Base-by-base conservation (phyloP, 2,329 filamentous ascomycete genomes). In the Neophaeococcomyces mojaviensis region DNA sequence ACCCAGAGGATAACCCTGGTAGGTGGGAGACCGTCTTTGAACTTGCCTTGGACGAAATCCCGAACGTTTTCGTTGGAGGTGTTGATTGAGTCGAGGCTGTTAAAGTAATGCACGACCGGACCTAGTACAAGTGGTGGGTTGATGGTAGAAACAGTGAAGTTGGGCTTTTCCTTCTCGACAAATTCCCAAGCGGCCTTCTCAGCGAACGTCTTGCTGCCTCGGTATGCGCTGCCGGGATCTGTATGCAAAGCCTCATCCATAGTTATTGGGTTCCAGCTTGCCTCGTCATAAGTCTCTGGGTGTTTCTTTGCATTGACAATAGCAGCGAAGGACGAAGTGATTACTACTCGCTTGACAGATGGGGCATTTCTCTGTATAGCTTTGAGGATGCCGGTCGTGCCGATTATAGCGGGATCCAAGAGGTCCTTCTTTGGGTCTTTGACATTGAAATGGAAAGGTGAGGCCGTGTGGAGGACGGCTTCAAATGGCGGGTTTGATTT, bases 371-470 rank as follows among this genome's bases (percentile, higher is more conserved):
- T 73, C 61, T 80, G 80, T 61, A 81, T 74, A 1, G 76, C 74
- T 53, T 76, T 78, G 50, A 82, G 61, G 42, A 82, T 77, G 10
- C 78, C 78, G 0, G 74, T 79, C 0, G 79, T 82, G 44, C 79
- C 79, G 54, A 80, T 79, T 50, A 82, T 68, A 8, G 79, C 79
- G 12, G 78, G 77, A 52, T 81, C 78, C 18, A 78, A 63, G 8
- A 78, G 61, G 45, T 68, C 67, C 58, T 81, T 78, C 57, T 88
- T 71, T 15, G 82, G 77, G 55, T 81, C 74, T 19, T 86, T 80
- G 46, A 92, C 79, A 28, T 82, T 83, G 60, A 81, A 76, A 56
- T 85, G 81, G 68, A 86, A 89, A 0, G 86, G 85, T 0, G 77
- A 82, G 2, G 84, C 83, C 4, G 83, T 86, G 61, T 88, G 83